A percentile compares a stretch with the other conserved stretches of the same genome.
phyloP scores from a whole-genome alignment of 164 flowering plant genomes.

The Liriodendron chinense region DNA sequence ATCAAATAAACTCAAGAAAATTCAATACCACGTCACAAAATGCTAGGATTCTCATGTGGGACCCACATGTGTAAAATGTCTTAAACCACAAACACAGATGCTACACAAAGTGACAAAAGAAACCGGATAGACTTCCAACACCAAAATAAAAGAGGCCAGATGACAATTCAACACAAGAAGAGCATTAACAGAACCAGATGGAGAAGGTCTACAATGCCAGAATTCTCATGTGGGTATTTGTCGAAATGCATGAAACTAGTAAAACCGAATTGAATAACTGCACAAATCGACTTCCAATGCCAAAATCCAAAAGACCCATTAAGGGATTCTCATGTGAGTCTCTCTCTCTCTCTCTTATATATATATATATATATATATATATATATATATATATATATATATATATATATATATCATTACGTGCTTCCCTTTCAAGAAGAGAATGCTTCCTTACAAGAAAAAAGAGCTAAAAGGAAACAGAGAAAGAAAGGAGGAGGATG shows the following conservation, averaged over 20 bases:
- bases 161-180: not conserved
- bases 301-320: too few species aligned
- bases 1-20: not conserved
- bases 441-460: slow-evolving; percentile 14
- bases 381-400: too few species aligned
- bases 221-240: slow-evolving; percentile 56
- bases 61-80: not conserved
- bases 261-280: too few species aligned
- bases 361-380: too few species aligned
- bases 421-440: slow-evolving; percentile 60
- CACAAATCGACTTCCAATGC: too few species aligned
- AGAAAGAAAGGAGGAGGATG: not conserved
- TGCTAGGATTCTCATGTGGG: not conserved
- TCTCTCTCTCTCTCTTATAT: too few species aligned
- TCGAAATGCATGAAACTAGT: too few species aligned
- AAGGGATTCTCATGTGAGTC: slow-evolving; percentile 8
- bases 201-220: slow-evolving; percentile 61
- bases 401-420: slow-evolving; percentile 73
- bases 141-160: not conserved
- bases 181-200: not conserved
- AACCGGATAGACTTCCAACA: not conserved
- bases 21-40: not conserved
- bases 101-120: not conserved
- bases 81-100: not conserved
- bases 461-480: not conserved